Evolutionary conservation across 495 filamentous ascomycete genomes (phyloP).

Genomic region (Podospora pseudoanserina): DNA sequence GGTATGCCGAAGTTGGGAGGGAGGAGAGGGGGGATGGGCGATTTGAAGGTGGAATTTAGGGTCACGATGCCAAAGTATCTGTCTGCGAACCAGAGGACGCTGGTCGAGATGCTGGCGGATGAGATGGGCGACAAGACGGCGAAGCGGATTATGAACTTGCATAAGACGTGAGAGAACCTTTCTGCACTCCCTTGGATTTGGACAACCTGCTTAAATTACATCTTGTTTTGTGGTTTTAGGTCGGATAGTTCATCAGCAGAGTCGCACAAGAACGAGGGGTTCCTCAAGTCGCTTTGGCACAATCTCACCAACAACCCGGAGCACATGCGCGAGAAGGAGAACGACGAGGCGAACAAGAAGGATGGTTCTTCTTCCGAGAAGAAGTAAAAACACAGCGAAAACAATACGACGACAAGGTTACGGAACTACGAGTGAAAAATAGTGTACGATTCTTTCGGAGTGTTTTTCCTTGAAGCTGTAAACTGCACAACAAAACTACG

Average conservation of each 20-base stretch:
- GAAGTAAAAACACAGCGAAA: conserved; percentile 29
- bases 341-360: conserved; percentile 32
- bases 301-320: conserved; percentile 73
- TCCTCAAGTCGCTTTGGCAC: conserved; percentile 87
- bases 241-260: conserved; percentile 26
- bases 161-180: conserved; percentile 27
- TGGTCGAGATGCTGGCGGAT: conserved; percentile 92
- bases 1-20: conserved; percentile 80
- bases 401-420: neutral
- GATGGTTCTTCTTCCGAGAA: conserved; percentile 17
- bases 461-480: neutral
- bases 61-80: conserved; percentile 93
- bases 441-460: neutral
- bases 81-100: conserved; percentile 79
- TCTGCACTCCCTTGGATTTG: neutral
- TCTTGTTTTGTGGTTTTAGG: conserved; percentile 2
- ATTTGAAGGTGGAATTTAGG: conserved; percentile 90
- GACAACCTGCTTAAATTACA: neutral
- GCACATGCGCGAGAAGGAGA: conserved; percentile 38
- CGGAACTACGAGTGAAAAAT: conserved; percentile 1
- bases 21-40: conserved; percentile 59
- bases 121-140: conserved; percentile 89
- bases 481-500: neutral
- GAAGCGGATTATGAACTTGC: conserved; percentile 76
- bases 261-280: conserved; percentile 69